Conservation (phyloP, 345 rosid genomes). For the Rhodomyrtus tomentosa region DNA sequence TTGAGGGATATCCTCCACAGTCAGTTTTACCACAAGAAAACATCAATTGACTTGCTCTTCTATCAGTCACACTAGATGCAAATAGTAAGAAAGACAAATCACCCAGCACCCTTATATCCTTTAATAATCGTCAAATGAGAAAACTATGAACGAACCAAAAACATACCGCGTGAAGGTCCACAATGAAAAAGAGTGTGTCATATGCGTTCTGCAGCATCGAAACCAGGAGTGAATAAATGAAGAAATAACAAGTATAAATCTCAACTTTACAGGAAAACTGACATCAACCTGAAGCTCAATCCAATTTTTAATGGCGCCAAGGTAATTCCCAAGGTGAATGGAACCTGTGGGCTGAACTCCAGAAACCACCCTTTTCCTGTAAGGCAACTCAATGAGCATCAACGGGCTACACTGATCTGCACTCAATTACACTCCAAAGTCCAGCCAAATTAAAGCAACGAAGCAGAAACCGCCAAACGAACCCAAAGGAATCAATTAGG, state of each 20-base stretch:
- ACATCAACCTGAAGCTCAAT: slow-evolving; percentile 57
- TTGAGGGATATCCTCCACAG: not conserved
- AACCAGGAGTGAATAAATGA: not conserved
- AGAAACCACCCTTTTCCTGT: slow-evolving; percentile 77
- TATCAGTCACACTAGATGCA: not conserved
- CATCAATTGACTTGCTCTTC: not conserved
- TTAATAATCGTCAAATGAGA: not conserved
- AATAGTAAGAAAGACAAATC: not conserved
- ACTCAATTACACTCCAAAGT: not conserved
- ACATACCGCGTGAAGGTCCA: slow-evolving; percentile 86
- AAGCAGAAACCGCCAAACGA: not conserved
- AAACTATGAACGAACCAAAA: not conserved
- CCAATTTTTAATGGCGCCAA: slow-evolving; percentile 89
- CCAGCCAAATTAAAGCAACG: not conserved
- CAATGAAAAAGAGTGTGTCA: slow-evolving; percentile 77
- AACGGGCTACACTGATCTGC: not conserved
- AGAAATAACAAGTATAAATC: not conserved
- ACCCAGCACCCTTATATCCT: not conserved
- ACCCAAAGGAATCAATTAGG: not conserved
- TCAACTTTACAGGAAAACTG: not conserved
- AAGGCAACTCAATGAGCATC: not conserved
- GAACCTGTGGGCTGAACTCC: slow-evolving; percentile 96
- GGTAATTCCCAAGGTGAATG: slow-evolving; percentile 85
- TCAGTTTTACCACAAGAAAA: not conserved
- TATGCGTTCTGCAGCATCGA: slow-evolving; percentile 54